These are phyloP conservation scores for Bryopsis sp. DNA, from an alignment of 139 green algal species.

Conservation along the genomic window DNA sequence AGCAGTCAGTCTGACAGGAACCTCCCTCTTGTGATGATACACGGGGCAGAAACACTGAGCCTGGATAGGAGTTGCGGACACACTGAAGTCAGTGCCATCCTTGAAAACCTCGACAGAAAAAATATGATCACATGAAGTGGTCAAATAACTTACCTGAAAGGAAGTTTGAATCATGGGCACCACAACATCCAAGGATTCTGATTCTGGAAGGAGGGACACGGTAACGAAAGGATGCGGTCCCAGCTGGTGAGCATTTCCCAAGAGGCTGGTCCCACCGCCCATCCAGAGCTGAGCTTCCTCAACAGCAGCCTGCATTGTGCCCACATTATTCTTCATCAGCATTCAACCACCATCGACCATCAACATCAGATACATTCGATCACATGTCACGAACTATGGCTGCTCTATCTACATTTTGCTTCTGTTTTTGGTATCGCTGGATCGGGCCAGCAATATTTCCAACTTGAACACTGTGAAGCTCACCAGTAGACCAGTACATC, in stretches of 20 bases:
- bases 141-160: slow-evolving; percentile 42
- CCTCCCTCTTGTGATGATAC: slow-evolving; percentile 26
- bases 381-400: no score
- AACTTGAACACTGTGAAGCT: no score
- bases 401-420: no score
- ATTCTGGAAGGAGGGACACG: slow-evolving; percentile 28
- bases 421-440: no score
- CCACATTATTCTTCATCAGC: slow-evolving; percentile 4
- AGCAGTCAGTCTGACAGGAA: slow-evolving; percentile 23
- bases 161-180: slow-evolving; percentile 31
- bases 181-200: neutral
- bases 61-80: slow-evolving; percentile 13
- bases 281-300: slow-evolving; percentile 34
- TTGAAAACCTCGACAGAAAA: no score
- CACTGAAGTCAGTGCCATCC: neutral
- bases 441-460: no score
- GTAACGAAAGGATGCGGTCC: slow-evolving; percentile 41
- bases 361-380: no score
- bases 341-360: no score
- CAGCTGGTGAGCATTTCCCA: slow-evolving; percentile 29
- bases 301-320: slow-evolving; percentile 35
- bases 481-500: neutral
- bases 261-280: slow-evolving; percentile 19
- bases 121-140: no score
- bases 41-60: slow-evolving; percentile 48